Conservation (phyloP, 2,329 filamentous ascomycete species). For the Fusarium armeniacum region DNA sequence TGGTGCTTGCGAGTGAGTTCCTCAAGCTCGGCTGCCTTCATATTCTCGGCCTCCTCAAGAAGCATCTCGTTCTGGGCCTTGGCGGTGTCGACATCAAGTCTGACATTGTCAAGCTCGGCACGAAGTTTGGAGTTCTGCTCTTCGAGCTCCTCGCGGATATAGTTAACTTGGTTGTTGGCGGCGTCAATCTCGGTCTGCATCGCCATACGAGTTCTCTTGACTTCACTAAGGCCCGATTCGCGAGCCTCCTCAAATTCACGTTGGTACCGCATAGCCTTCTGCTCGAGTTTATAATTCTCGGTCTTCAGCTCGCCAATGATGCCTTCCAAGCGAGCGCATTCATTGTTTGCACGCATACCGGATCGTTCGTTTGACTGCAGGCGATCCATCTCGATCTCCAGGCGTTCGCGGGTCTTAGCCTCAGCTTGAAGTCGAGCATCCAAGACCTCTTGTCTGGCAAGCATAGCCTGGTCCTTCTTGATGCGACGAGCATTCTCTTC, state of each 20-base stretch:
- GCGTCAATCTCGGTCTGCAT: conserved; percentile 86
- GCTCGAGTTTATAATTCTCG: conserved; percentile 80
- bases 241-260: conserved; percentile 87
- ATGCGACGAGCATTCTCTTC: conserved; percentile 85
- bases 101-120: conserved; percentile 81
- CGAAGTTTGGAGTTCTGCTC: conserved; percentile 80
- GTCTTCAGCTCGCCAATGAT: conserved; percentile 69
- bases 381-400: conserved; percentile 76
- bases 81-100: conserved; percentile 82
- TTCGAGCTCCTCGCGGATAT: conserved; percentile 85
- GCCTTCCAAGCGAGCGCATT: conserved; percentile 71
- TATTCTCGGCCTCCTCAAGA: conserved; percentile 82
- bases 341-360: conserved; percentile 73
- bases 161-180: conserved; percentile 87
- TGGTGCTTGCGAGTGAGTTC: conserved; percentile 71
- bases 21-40: conserved; percentile 70
- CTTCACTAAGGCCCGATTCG: conserved; percentile 82
- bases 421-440: conserved; percentile 83
- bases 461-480: conserved; percentile 82
- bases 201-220: conserved; percentile 82
- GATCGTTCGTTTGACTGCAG: conserved; percentile 74
- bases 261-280: conserved; percentile 77
- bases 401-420: conserved; percentile 75
- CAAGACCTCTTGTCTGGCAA: conserved; percentile 84
- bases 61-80: conserved; percentile 87